Percentiles rank a stretch among this genome's conserved stretches.
phyloP scores from a whole-genome alignment of 768 basidiomycete genomes.

The Boletales sp. region DNA sequence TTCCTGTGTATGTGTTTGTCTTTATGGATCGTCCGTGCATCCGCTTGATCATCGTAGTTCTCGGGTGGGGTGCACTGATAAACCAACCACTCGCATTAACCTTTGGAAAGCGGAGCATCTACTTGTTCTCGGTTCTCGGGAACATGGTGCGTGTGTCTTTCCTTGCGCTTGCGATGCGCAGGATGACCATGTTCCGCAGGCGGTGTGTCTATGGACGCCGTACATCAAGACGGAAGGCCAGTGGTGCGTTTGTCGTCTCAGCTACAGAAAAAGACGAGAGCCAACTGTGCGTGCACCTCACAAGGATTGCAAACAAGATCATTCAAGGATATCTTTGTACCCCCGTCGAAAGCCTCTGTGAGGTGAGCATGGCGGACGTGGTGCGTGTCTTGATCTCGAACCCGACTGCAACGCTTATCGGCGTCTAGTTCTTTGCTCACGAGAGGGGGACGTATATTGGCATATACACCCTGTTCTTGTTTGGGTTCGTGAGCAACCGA shows the following conservation, averaged over 20 bases:
- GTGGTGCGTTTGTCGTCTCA: slow-evolving; percentile 6
- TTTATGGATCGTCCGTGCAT: not conserved
- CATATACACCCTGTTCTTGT: slow-evolving; percentile 16
- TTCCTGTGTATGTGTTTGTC: slow-evolving; percentile 10
- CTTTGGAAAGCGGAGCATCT: slow-evolving; percentile 18
- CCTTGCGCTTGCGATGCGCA: not conserved
- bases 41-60: slow-evolving; percentile 7
- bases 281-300: not conserved
- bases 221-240: slow-evolving; percentile 18
- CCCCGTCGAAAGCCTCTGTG: slow-evolving; percentile 20
- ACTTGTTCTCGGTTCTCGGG: slow-evolving; percentile 16
- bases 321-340: slow-evolving; percentile 20
- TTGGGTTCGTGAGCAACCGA: slow-evolving; percentile 8
- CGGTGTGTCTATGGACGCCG: slow-evolving; percentile 17
- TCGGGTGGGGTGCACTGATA: slow-evolving; percentile 18
- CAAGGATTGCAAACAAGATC: slow-evolving; percentile 19
- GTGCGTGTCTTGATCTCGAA: not conserved
- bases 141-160: slow-evolving; percentile 5
- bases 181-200: slow-evolving; percentile 1
- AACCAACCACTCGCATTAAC: slow-evolving; percentile 19
- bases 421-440: slow-evolving; percentile 16
- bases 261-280: not conserved
- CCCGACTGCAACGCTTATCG: not conserved
- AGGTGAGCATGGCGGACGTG: slow-evolving; percentile 18
- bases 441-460: slow-evolving; percentile 19